A percentile compares a stretch with the other conserved stretches of the same genome.
phyloP scores from a whole-genome alignment of 176 grass and related monocot species.

The Poa annua region DNA sequence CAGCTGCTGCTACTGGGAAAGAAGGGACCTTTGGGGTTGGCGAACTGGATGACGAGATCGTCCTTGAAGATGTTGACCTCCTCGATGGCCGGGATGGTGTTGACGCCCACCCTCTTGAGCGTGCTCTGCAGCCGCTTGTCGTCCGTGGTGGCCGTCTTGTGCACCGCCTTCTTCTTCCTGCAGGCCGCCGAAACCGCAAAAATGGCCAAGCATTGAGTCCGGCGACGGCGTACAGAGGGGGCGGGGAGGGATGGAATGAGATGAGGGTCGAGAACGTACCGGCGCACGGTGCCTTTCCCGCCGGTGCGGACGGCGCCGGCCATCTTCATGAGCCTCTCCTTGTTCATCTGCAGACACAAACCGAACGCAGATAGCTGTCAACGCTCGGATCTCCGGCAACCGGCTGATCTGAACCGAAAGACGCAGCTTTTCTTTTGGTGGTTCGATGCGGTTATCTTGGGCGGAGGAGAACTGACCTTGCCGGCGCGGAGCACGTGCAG shows the following conservation, averaged over 20 bases:
- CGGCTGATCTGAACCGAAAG: neutral
- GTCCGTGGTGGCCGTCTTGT: constrained; percentile 86
- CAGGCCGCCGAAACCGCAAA: neutral
- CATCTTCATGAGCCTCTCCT: constrained; percentile 93
- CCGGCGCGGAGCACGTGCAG: constrained; percentile 1
- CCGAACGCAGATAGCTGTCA: neutral
- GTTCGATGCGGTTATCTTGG: neutral
- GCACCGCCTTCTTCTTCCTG: constrained; percentile 99
- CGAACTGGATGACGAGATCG: constrained; percentile 97
- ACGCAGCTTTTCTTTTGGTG: neutral
- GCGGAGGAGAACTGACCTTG: constrained; percentile 38
- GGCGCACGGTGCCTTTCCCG: constrained; percentile 84
- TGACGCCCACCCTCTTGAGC: constrained; percentile 96
- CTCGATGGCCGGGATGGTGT: constrained; percentile 94
- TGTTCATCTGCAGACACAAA: constrained; percentile 63
- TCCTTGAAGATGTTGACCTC: constrained; percentile 99
- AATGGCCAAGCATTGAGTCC: neutral
- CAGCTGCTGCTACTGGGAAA: neutral
- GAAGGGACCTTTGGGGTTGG: constrained; percentile 80
- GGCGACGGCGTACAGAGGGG: neutral
- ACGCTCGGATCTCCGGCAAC: neutral
- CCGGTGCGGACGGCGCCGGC: constrained; percentile 85
- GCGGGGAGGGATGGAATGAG: too few species aligned
- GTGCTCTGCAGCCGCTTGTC: constrained; percentile 98
- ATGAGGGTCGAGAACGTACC: constrained; percentile 27